Evolutionary conservation across 305 asterid species (phyloP).

Genomic region (Withania somnifera): DNA sequence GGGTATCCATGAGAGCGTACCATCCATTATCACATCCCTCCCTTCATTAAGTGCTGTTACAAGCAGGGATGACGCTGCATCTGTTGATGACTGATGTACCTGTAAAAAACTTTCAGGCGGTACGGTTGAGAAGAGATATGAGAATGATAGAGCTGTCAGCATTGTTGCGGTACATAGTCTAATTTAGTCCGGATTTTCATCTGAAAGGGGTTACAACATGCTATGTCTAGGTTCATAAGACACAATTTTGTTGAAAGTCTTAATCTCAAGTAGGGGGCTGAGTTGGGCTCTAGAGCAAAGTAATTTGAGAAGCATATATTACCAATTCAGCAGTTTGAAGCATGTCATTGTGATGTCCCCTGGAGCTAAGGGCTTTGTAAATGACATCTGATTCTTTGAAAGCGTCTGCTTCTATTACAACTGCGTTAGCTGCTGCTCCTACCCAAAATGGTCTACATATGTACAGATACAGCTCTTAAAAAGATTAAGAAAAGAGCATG

Average conservation of each 20-base stretch:
- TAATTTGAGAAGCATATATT: background rate
- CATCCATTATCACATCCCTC: slow-evolving; percentile 95
- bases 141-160: too few relatives aligned
- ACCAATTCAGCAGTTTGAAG: slow-evolving; percentile 94
- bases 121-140: too few relatives aligned
- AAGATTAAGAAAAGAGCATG: too few relatives aligned
- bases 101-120: background rate
- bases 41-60: slow-evolving; percentile 98
- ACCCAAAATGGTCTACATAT: slow-evolving; percentile 75
- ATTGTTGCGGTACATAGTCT: too few relatives aligned
- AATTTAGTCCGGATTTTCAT: too few relatives aligned
- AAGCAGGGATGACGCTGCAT: slow-evolving; percentile 96
- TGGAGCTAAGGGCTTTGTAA: slow-evolving; percentile 78
- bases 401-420: slow-evolving; percentile 93
- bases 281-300: too few relatives aligned
- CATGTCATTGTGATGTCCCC: slow-evolving; percentile 86
- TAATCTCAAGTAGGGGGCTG: too few relatives aligned
- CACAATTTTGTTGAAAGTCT: too few relatives aligned
- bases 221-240: too few relatives aligned
- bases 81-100: slow-evolving; percentile 97
- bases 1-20: slow-evolving; percentile 91
- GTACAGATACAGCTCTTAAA: background rate
- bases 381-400: slow-evolving; percentile 95
- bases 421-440: slow-evolving; percentile 87
- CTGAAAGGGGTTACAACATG: too few relatives aligned